Base-by-base conservation (phyloP, 352 stramenopile species). In the Elongisporangium anandrum region DNA sequence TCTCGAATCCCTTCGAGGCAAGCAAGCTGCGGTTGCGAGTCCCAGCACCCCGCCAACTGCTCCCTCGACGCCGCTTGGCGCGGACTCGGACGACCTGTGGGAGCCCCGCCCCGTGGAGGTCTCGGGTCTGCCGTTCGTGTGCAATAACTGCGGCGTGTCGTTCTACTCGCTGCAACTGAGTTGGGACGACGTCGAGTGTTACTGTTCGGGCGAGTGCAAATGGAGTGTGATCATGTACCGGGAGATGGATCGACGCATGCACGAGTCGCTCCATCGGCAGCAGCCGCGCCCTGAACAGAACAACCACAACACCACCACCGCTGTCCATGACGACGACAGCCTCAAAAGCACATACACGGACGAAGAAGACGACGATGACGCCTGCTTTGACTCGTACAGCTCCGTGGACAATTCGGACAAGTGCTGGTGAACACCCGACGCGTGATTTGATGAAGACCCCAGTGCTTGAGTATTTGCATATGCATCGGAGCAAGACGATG, bases 151-250 rank as follows among this genome's bases (percentile, higher is more conserved):
- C 67, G 82, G 82, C 57, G 70, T 90, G 38, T 90, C 79, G 56
- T 94, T 91, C 68, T 92, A 90, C 63, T 89, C 81, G 52, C 68
- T 92, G 52, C 77, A 85, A 52, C 78, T 84, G 47, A 67, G 72
- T 3, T 69, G 81, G 49, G 79, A 87, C 58, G 73, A 88, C 38
- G 64, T 86, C 57, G 79, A 91, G 54, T 89, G 73, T 64, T 94
- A 92, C 64, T 94, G 85, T 69, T 94, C 85, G 26, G 85, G 85
- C 57, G 85, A 94, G 69, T 94, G 85, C 81, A 94, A 94, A 68
- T 94, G 85, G 85, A 94, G 85, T 60, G 82, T 94, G 55, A 88
- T 92, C 56, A 89, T 94, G 75, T 89, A 88, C 67, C 75, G 73
- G 17, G 81, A 94, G 51, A 92, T 94, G 75, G 79, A 91, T 48